These are phyloP conservation scores for Tolypocladium ophioglossoides DNA, from an alignment of 2,329 filamentous ascomycete genomes.

Conservation along the genomic window DNA sequence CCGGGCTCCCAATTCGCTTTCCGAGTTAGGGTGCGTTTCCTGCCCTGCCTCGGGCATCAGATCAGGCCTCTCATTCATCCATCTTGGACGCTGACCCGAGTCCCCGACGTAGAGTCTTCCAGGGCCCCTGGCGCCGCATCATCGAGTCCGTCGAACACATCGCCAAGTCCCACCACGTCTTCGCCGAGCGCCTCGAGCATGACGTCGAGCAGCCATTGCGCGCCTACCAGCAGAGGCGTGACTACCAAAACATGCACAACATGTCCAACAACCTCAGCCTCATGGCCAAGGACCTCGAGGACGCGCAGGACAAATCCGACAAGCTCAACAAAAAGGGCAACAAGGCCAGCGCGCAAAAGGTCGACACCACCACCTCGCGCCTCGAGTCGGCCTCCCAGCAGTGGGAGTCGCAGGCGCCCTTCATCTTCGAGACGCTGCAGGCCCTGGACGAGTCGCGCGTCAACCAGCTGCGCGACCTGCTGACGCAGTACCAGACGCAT, in stretches of 20 bases:
- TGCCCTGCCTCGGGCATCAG: neutral
- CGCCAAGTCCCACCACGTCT: constrained; percentile 71
- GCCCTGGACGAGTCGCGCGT: constrained; percentile 79
- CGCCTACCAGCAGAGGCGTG: constrained; percentile 61
- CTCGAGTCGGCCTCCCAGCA: constrained; percentile 71
- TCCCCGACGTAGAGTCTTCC: constrained; percentile 61
- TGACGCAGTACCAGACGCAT: constrained; percentile 89
- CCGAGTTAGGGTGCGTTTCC: constrained; percentile 70
- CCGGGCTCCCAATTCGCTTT: constrained; percentile 61
- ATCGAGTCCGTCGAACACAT: constrained; percentile 68
- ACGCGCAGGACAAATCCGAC: constrained; percentile 74
- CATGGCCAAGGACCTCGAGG: constrained; percentile 77
- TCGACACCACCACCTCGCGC: constrained; percentile 61
- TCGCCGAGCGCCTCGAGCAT: constrained; percentile 72
- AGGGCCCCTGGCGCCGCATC: constrained; percentile 82
- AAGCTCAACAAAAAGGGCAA: constrained; percentile 72
- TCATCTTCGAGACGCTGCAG: constrained; percentile 88
- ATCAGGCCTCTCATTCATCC: neutral
- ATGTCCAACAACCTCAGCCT: constrained; percentile 71
- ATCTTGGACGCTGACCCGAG: constrained; percentile 7
- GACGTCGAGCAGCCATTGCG: constrained; percentile 82
- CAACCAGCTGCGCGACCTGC: constrained; percentile 79
- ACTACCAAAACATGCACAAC: constrained; percentile 70
- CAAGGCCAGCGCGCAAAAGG: constrained; percentile 65
- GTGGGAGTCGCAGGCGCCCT: constrained; percentile 92